phyloP scores from a whole-genome alignment of 352 stramenopile species.

The Phytophthora pluvialis region DNA sequence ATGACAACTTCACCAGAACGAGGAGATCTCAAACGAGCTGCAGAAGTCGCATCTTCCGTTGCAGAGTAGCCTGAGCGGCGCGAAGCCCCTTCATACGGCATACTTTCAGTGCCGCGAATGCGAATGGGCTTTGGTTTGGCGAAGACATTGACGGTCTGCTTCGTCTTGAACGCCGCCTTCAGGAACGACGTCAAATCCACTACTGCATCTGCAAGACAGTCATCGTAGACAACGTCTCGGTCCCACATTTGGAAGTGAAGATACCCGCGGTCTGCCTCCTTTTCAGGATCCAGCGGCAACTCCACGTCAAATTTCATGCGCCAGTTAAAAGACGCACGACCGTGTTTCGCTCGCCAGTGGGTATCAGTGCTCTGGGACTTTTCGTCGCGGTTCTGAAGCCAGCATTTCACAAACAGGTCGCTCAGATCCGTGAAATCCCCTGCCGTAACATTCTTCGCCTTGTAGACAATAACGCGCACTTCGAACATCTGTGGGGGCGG shows the following conservation, averaged over 20 bases:
- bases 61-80: slow-evolving; percentile 30
- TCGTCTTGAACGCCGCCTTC: slow-evolving; percentile 74
- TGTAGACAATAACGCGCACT: slow-evolving; percentile 94
- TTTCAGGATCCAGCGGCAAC: slow-evolving; percentile 74
- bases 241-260: slow-evolving; percentile 86
- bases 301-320: slow-evolving; percentile 92
- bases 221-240: slow-evolving; percentile 78
- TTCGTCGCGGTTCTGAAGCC: slow-evolving; percentile 84
- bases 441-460: slow-evolving; percentile 87
- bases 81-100: slow-evolving; percentile 37
- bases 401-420: slow-evolving; percentile 91
- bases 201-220: slow-evolving; percentile 78
- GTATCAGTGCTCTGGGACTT: slow-evolving; percentile 87
- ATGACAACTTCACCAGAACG: slow-evolving; percentile 32
- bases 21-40: slow-evolving; percentile 26
- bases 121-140: slow-evolving; percentile 70
- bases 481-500: slow-evolving; percentile 81
- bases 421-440: slow-evolving; percentile 87
- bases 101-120: slow-evolving; percentile 42
- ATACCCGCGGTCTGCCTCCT: slow-evolving; percentile 69
- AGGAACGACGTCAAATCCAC: slow-evolving; percentile 71
- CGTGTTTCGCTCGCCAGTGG: slow-evolving; percentile 90
- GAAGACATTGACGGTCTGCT: slow-evolving; percentile 75
- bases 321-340: slow-evolving; percentile 92
- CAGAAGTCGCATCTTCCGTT: slow-evolving; percentile 33